phyloP scores from a whole-genome alignment of 75 land plant genomes.

The Azolla pinnata region DNA sequence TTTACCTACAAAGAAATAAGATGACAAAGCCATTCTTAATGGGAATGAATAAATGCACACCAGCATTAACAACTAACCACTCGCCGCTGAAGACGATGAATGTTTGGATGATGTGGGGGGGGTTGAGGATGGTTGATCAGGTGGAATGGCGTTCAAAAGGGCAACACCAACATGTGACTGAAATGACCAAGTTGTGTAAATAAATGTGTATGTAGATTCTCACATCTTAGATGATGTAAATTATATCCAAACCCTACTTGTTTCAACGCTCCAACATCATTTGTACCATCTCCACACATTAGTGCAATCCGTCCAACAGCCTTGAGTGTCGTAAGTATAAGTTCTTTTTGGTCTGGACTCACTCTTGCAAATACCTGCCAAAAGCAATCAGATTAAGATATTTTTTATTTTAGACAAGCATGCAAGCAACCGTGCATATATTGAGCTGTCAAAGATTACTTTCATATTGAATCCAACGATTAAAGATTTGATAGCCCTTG shows the following conservation, averaged over 20 bases:
- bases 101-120: constrained; percentile 28
- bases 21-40: too few species aligned
- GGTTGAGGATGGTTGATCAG: constrained; percentile 28
- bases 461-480: too few species aligned
- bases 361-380: constrained; percentile 94
- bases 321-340: constrained; percentile 84
- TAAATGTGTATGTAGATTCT: too few species aligned
- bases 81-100: constrained; percentile 13
- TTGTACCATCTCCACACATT: constrained; percentile 99
- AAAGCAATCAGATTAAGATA: not conserved
- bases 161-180: constrained; percentile 99
- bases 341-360: constrained; percentile 96
- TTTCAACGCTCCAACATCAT: constrained; percentile 98
- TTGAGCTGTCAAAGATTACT: too few species aligned
- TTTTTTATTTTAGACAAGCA: too few species aligned
- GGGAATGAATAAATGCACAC: too few species aligned
- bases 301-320: constrained; percentile 81
- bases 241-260: constrained; percentile 83
- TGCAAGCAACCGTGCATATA: too few species aligned
- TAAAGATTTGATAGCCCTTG: too few species aligned
- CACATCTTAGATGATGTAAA: too few species aligned
- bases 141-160: constrained; percentile 78
- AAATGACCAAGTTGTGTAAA: not conserved
- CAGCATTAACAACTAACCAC: too few species aligned
- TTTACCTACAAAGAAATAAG: constrained; percentile 13